Evolutionary conservation across 768 basidiomycete species (phyloP).

Genomic region (Boletus rubescentipes): DNA sequence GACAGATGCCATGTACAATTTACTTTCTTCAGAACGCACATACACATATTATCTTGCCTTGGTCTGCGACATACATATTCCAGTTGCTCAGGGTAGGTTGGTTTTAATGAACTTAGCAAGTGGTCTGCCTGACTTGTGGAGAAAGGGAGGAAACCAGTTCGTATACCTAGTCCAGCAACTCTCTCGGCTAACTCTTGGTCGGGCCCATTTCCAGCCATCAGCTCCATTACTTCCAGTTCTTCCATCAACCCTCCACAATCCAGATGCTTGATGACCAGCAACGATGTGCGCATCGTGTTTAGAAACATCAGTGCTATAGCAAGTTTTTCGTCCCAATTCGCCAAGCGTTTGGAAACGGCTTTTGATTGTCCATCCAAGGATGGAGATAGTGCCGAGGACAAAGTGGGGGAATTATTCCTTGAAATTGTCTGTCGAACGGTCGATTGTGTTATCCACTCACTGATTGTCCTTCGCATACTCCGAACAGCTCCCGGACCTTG

Average conservation of each 20-base stretch:
- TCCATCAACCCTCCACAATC: constrained; percentile 36
- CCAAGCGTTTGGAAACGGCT: constrained; percentile 56
- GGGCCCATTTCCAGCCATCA: constrained; percentile 33
- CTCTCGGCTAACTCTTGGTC: constrained; percentile 29
- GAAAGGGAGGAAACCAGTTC: constrained; percentile 34
- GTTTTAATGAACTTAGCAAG: not conserved
- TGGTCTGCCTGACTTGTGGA: not conserved
- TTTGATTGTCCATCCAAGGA: constrained; percentile 51
- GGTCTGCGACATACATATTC: constrained; percentile 68
- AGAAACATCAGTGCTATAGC: constrained; percentile 72
- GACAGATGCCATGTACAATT: constrained; percentile 65
- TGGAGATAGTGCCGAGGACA: constrained; percentile 61
- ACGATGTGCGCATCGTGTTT: constrained; percentile 68
- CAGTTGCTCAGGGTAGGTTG: constrained; percentile 63
- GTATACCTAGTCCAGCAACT: not conserved
- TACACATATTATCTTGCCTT: constrained; percentile 75
- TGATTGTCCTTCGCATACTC: not conserved
- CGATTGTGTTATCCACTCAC: not conserved
- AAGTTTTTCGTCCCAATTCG: constrained; percentile 58
- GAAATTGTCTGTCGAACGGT: constrained; percentile 48
- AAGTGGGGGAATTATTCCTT: constrained; percentile 64
- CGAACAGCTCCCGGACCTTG: constrained; percentile 59
- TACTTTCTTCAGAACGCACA: constrained; percentile 70
- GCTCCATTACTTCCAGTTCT: constrained; percentile 37
- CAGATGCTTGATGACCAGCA: constrained; percentile 58